phyloP scores from a whole-genome alignment of 2,329 filamentous ascomycete genomes.

The Dissoconium aciculare region DNA sequence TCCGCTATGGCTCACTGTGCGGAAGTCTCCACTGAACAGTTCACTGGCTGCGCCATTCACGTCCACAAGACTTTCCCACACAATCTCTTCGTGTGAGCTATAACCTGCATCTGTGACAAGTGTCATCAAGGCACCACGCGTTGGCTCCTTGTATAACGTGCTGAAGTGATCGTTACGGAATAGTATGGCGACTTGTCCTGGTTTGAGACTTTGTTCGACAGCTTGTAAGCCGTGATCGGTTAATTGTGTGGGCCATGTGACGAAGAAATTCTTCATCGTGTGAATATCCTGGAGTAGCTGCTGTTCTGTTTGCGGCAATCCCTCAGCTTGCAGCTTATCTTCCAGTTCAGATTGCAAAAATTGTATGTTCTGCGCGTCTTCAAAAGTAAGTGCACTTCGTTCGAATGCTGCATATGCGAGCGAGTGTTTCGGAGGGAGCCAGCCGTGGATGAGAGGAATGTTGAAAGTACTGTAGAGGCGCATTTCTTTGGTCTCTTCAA shows the following conservation, averaged over 20 bases:
- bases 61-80: slow-evolving; percentile 89
- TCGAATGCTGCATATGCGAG: slow-evolving; percentile 54
- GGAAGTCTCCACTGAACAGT: slow-evolving; percentile 83
- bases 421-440: slow-evolving; percentile 59
- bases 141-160: slow-evolving; percentile 77
- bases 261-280: slow-evolving; percentile 71
- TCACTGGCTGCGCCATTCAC: slow-evolving; percentile 70
- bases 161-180: slow-evolving; percentile 98
- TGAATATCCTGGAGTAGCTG: slow-evolving; percentile 67
- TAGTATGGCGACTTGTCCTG: slow-evolving; percentile 73
- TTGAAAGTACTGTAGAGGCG: slow-evolving; percentile 79
- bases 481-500: slow-evolving; percentile 80
- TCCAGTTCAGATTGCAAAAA: slow-evolving; percentile 84
- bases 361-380: slow-evolving; percentile 78
- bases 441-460: slow-evolving; percentile 81
- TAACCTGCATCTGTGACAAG: slow-evolving; percentile 91
- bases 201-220: slow-evolving; percentile 52
- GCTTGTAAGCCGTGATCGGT: slow-evolving; percentile 67
- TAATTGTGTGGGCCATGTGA: slow-evolving; percentile 68
- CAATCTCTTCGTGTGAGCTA: slow-evolving; percentile 70
- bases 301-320: slow-evolving; percentile 59
- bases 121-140: slow-evolving; percentile 58
- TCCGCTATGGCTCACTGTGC: slow-evolving; percentile 52
- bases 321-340: slow-evolving; percentile 51
- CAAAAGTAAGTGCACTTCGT: slow-evolving; percentile 68